Evolutionary conservation across 2,329 filamentous ascomycete genomes (phyloP).

Genomic region (Celoporthe dispersa): DNA sequence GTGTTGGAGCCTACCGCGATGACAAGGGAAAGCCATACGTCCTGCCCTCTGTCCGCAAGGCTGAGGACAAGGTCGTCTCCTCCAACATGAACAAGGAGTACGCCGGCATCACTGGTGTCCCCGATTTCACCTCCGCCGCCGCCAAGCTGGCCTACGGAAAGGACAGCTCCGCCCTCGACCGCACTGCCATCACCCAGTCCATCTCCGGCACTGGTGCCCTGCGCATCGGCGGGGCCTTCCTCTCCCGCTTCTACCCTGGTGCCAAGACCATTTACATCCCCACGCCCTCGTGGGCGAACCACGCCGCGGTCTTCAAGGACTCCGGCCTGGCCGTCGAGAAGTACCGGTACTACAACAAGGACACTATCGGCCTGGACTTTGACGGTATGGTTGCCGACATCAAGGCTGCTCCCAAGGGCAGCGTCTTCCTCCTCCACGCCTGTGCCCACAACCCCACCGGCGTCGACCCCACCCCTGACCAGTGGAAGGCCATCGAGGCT

Average conservation of each 20-base stretch:
- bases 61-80: slow-evolving; percentile 84
- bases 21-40: slow-evolving; percentile 98
- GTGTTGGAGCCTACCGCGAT: slow-evolving; percentile 97
- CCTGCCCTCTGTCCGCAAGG: slow-evolving; percentile 86
- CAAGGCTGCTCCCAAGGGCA: slow-evolving; percentile 83
- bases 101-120: slow-evolving; percentile 94
- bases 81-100: slow-evolving; percentile 93
- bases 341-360: slow-evolving; percentile 99
- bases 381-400: slow-evolving; percentile 90
- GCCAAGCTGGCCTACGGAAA: slow-evolving; percentile 88
- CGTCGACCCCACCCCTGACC: slow-evolving; percentile 87
- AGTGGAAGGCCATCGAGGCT: slow-evolving; percentile 90
- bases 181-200: slow-evolving; percentile 92
- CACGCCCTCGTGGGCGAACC: slow-evolving; percentile 96
- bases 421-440: slow-evolving; percentile 91
- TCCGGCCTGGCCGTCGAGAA: slow-evolving; percentile 88
- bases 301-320: slow-evolving; percentile 94
- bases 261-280: slow-evolving; percentile 97
- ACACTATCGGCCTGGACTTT: slow-evolving; percentile 97
- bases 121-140: slow-evolving; percentile 90
- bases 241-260: slow-evolving; percentile 87
- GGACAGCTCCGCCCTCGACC: slow-evolving; percentile 75
- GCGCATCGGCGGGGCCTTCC: slow-evolving; percentile 91
- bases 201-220: slow-evolving; percentile 98
- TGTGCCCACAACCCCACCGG: slow-evolving; percentile 98